phyloP scores from a whole-genome alignment of 345 rosid genomes.

The Populus ilicifolia region DNA sequence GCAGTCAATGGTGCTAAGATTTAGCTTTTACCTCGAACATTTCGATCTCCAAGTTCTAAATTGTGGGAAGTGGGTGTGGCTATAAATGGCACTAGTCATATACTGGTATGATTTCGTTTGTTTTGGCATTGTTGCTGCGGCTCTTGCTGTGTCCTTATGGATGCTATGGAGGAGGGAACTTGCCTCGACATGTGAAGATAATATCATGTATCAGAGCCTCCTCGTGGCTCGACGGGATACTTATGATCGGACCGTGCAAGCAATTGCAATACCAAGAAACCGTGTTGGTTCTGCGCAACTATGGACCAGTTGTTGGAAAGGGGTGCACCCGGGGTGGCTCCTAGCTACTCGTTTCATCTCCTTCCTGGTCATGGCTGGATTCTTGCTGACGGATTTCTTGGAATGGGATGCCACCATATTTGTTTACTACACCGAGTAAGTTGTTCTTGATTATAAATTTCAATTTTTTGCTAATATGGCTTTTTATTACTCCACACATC shows the following conservation, averaged over 20 bases:
- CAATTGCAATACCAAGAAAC: conserved; percentile 25
- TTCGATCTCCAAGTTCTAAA: not conserved
- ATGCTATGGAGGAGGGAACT: conserved; percentile 51
- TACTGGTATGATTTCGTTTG: conserved; percentile 77
- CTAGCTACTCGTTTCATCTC: conserved; percentile 62
- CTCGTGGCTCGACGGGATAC: conserved; percentile 32
- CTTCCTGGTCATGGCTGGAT: conserved; percentile 49
- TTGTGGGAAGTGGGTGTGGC: not conserved
- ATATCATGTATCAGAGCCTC: conserved; percentile 41
- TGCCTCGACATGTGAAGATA: conserved; percentile 23
- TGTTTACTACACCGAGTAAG: conserved; percentile 83
- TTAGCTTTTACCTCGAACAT: too few species aligned
- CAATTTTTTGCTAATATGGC: too few species aligned
- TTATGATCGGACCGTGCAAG: conserved; percentile 15
- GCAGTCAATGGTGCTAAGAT: not conserved
- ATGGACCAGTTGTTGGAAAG: conserved; percentile 83
- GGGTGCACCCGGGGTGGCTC: conserved; percentile 83
- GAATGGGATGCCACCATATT: conserved; percentile 53
- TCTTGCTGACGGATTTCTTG: conserved; percentile 54
- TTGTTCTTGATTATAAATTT: not conserved
- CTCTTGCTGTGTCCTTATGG: conserved; percentile 55
- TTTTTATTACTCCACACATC: too few species aligned
- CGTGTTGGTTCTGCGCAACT: conserved; percentile 48
- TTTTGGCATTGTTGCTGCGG: conserved; percentile 60
- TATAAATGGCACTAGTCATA: conserved; percentile 47